Conservation (phyloP, 2,329 filamentous ascomycete genomes). For the Botrytis aclada region DNA sequence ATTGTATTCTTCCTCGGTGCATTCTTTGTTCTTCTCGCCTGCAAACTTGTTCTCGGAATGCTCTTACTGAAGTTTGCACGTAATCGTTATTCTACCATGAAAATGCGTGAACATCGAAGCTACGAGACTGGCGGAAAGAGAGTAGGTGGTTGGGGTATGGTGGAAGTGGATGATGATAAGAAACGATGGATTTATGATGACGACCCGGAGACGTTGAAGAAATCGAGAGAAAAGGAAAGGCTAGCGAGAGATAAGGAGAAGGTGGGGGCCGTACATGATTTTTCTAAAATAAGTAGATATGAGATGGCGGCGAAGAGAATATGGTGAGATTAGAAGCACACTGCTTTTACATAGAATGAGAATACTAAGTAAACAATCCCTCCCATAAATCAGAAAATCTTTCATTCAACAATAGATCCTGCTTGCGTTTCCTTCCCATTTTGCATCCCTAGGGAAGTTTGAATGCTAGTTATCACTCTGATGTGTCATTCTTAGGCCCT, state of each 20-base stretch:
- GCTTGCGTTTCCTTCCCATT: background rate
- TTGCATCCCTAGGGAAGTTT: background rate
- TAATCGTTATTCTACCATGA: conserved; percentile 75
- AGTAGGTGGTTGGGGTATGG: conserved; percentile 76
- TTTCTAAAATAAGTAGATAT: conserved; percentile 72
- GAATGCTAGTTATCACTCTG: background rate
- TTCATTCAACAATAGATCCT: background rate
- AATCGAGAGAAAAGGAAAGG: conserved; percentile 60
- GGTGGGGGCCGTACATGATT: conserved; percentile 52
- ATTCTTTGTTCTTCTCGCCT: conserved; percentile 79
- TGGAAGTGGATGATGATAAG: conserved; percentile 87
- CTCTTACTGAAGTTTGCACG: conserved; percentile 74
- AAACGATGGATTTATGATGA: conserved; percentile 83
- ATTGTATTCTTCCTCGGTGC: conserved; percentile 78
- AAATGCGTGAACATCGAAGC: conserved; percentile 57
- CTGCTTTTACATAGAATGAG: background rate
- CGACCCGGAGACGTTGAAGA: conserved; percentile 67
- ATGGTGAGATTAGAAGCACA: conserved; percentile 57
- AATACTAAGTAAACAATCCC: background rate
- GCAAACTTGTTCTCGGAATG: conserved; percentile 89
- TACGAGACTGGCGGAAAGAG: conserved; percentile 71
- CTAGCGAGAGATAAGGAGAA: conserved; percentile 53
- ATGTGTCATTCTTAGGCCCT: background rate
- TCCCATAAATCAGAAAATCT: too few relatives aligned
- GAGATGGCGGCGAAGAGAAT: conserved; percentile 97